Conservation (phyloP, 495 filamentous ascomycete genomes). For the Neurospora sp. region DNA sequence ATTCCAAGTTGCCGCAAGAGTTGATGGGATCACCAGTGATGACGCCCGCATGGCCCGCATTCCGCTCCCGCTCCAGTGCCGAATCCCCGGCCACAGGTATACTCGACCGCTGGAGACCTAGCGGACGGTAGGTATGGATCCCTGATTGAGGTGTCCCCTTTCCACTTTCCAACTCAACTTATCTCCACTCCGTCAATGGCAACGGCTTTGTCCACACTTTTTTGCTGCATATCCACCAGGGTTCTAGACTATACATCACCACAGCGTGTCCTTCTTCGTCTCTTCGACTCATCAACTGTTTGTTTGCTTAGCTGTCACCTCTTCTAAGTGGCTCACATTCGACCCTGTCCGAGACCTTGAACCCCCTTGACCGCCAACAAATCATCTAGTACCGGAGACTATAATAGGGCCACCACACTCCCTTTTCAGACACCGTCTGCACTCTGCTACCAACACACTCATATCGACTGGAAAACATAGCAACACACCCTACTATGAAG, state of each 20-base stretch:
- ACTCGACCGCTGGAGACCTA: neutral
- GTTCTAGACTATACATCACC: neutral
- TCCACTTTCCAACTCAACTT: neutral
- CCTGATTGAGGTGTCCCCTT: neutral
- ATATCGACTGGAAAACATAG: neutral
- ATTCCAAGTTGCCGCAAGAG: neutral
- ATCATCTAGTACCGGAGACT: neutral
- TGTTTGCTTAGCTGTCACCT: neutral
- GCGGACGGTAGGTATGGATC: neutral
- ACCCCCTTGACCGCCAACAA: neutral
- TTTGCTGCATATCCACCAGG: neutral
- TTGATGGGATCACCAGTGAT: neutral
- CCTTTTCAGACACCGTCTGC: neutral
- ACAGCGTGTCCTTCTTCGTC: neutral
- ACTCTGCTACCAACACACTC: neutral
- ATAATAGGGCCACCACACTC: neutral
- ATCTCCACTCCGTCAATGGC: neutral
- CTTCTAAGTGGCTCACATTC: neutral
- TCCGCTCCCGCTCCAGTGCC: neutral
- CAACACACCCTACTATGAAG: constrained; percentile 48
- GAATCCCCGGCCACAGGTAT: neutral
- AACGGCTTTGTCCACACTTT: neutral
- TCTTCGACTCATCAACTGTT: neutral
- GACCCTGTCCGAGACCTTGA: neutral
- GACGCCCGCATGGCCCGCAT: neutral